Base-by-base conservation (phyloP, 2,329 filamentous ascomycete genomes). In the Colletotrichum sp. region DNA sequence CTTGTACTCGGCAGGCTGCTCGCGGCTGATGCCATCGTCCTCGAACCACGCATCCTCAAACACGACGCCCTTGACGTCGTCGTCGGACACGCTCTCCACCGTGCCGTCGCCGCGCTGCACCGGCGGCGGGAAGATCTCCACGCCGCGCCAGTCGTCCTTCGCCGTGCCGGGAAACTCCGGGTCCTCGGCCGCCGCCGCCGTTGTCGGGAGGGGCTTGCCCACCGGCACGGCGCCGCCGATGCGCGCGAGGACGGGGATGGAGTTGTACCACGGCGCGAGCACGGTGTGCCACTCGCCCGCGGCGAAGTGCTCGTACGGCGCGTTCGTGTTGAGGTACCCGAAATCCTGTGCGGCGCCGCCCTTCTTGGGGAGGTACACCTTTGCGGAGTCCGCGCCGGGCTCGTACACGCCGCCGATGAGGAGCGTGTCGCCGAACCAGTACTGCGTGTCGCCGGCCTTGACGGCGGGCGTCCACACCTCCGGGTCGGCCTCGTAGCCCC, bases 381-480 rank as follows among this genome's bases (percentile, higher is more conserved):
- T 87, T 0, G 89, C 91, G 13, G 84, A 86, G 27, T 83, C 87
- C 3, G 87, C 86, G 6, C 90, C 91, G 0, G 92, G 85, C 78
- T 93, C 89, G 79, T 93, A 95, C 0, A 95, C 92, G 6, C 93
- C 93, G 3, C 92, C 92, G 9, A 95, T 85, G 1, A 95, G 86
- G 10, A 95, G 83, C 0, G 89, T 87, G 70, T 94, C 91, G 13
- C 93, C 93, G 28, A 95, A 89, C 93, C 93, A 95, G 85, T 93
- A 95, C 80, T 95, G 93, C 6, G 90, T 90, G 78, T 95, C 93
- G 9, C 93, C 93, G 34, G 89, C 86, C 71, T 89, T 92, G 5
- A 94, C 84, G 1, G 86, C 79, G 64, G 87, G 87, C 3, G 85
- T 90, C 93, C 93, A 95, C 0, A 95, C 91, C 75, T 91, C 90